Conservation (phyloP, 129 eudicot species). For the Ambrosia artemisiifolia region DNA sequence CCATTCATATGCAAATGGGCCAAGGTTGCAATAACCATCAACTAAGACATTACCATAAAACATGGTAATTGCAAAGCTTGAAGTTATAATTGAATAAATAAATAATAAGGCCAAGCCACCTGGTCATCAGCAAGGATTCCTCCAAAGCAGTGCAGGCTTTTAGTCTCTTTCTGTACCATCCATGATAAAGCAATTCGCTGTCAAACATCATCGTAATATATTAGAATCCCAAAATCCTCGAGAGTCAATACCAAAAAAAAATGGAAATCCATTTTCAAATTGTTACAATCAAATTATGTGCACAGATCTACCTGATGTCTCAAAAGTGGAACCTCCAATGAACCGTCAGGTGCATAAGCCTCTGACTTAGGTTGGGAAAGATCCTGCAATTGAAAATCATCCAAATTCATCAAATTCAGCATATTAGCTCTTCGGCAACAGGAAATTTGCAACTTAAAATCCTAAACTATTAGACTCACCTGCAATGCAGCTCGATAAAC, state of each 20-base stretch:
- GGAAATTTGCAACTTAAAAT: conserved; percentile 5
- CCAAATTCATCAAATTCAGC: conserved; percentile 6
- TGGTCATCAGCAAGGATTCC: conserved; percentile 99
- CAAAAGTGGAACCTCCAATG: conserved; percentile 68
- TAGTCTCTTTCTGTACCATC: conserved; percentile 94
- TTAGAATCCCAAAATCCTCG: conserved; percentile 17
- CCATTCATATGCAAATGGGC: not conserved
- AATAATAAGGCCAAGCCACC: conserved; percentile 39
- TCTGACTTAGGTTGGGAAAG: conserved; percentile 82
- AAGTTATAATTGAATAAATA: not conserved
- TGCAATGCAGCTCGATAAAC: conserved; percentile 64
- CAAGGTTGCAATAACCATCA: not conserved
- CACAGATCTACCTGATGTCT: conserved; percentile 73
- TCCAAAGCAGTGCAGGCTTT: conserved; percentile 67
- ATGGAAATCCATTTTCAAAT: not conserved
- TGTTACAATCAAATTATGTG: not conserved
- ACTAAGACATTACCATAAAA: not conserved
- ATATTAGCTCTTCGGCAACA: not conserved
- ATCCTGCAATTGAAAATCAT: conserved; percentile 54
- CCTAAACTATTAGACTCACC: conserved; percentile 34
- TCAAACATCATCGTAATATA: conserved; percentile 13
- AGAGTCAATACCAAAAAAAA: not conserved
- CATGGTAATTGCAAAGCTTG: not conserved
- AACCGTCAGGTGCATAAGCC: conserved; percentile 74
- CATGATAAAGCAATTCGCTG: conserved; percentile 97